Percentiles rank a stretch among this genome's conserved stretches.
These are phyloP conservation scores for Xanthoceras sorbifolium DNA, from an alignment of 345 rosid genomes.

Conservation along the genomic window DNA sequence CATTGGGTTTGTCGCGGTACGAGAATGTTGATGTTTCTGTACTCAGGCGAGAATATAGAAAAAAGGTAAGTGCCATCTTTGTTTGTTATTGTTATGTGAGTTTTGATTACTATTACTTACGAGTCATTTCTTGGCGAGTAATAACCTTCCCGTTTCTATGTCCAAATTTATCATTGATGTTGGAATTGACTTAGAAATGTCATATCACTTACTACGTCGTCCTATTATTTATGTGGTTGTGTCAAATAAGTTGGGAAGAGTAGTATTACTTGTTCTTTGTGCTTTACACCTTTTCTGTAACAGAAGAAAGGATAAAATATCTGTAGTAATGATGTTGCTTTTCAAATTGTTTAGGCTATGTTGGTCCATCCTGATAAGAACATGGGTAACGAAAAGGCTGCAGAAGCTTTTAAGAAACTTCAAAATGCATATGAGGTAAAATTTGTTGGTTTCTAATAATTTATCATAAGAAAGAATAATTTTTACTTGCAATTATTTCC, in stretches of 20 bases:
- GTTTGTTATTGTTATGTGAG: neutral
- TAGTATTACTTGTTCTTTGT: neutral
- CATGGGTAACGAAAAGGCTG: slow-evolving; percentile 98
- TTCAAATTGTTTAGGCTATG: slow-evolving; percentile 70
- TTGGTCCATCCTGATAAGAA: slow-evolving; percentile 99
- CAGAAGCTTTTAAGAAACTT: slow-evolving; percentile 97
- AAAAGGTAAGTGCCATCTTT: slow-evolving; percentile 59
- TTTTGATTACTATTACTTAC: neutral
- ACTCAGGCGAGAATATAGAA: slow-evolving; percentile 89
- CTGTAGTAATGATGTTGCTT: slow-evolving; percentile 17
- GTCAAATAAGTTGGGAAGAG: neutral
- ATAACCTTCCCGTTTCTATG: neutral
- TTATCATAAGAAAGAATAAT: slow-evolving; percentile 12
- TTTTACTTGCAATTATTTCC: slow-evolving; percentile 9
- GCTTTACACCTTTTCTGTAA: neutral
- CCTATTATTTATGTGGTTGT: neutral
- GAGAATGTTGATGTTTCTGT: slow-evolving; percentile 66
- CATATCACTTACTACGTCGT: neutral
- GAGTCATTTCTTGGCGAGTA: neutral
- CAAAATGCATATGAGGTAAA: slow-evolving; percentile 98
- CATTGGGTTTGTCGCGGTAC: slow-evolving; percentile 65
- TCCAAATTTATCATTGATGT: neutral
- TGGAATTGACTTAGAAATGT: neutral
- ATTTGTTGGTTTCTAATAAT: slow-evolving; percentile 15
- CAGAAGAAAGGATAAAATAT: neutral